Base-by-base conservation (phyloP, 495 filamentous ascomycete species). In the Paragyromitra xinjiangensis region DNA sequence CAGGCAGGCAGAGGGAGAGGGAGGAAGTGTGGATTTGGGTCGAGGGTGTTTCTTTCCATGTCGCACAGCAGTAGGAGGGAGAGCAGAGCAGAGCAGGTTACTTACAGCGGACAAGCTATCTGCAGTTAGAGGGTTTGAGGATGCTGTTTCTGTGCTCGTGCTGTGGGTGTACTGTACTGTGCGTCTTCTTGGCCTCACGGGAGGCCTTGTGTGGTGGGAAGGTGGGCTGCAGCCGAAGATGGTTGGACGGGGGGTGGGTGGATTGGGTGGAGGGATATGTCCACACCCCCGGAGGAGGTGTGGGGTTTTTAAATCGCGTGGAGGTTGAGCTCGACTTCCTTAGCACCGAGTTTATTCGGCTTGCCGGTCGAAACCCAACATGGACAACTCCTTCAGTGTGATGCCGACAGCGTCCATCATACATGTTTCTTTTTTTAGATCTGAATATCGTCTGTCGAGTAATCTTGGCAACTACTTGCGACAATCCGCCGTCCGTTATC, bases 111-210 rank as follows among this genome's bases (percentile, higher is more conserved):
- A 73, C 74, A 56, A 66, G 74, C 69, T 77, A 40, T 75, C 66
- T 75, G 73, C 73, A 75, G 73, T 59, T 69, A 73, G 74, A 77
- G 70, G 70, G 22, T 42, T 73, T 65, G 59, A 65, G 73, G 73
- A 72, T 73, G 74, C 73, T 75, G 66, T 63, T 78, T 78, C 71
- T 42, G 76, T 78, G 75, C 76, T 78, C 64, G 76, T 78, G 74
- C 70, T 69, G 75, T 67, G 77, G 56, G 68, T 59, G 68, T 2
- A 39, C 45, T 34, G 76, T 78, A 61, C 62, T 69, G 73, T 79
- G 55, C 61, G 40, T 69, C 62, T 67, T 59, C 74, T 79, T 79
- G 77, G 77, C 77, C 61, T 66, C 73, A 71, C 77, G 77, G 77
- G 74, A 79, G 67, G 73, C 39, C 34, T 42, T 67, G 73, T 70